These are phyloP conservation scores for Diaporthe vaccinii DNA, from an alignment of 2,329 filamentous ascomycete species.

Conservation along the genomic window DNA sequence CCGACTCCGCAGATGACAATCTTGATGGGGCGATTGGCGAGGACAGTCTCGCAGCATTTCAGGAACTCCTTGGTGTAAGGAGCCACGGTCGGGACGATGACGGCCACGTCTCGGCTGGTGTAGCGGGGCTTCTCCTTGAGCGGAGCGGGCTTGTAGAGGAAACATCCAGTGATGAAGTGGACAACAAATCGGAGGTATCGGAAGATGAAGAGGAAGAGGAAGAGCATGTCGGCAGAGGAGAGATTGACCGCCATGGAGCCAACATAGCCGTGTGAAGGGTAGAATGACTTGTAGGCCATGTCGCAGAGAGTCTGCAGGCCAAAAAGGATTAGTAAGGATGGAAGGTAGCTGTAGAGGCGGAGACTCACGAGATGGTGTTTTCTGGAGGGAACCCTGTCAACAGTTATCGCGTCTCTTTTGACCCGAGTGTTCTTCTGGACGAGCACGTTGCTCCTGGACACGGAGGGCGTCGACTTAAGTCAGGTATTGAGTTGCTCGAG, in stretches of 20 bases:
- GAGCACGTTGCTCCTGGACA: background rate
- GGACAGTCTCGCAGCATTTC: conserved; percentile 56
- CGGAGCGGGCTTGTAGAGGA: conserved; percentile 54
- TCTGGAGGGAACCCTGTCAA: rapidly evolving
- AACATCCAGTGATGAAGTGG: conserved; percentile 55
- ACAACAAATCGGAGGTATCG: conserved; percentile 62
- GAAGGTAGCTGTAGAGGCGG: too few species aligned
- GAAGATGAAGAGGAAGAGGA: conserved; percentile 56
- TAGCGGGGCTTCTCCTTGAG: conserved; percentile 49
- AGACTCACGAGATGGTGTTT: background rate
- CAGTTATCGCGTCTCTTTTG: background rate
- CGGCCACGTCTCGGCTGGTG: conserved; percentile 57
- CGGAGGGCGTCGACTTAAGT: background rate
- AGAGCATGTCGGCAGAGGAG: conserved; percentile 40
- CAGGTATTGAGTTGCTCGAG: too few species aligned
- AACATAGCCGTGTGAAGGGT: background rate
- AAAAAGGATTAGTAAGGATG: background rate
- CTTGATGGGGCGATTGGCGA: conserved; percentile 53
- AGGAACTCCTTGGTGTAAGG: conserved; percentile 56
- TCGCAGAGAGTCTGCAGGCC: too few species aligned
- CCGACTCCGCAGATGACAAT: conserved; percentile 63
- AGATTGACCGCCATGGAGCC: background rate
- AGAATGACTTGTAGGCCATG: background rate
- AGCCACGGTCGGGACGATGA: conserved; percentile 66
- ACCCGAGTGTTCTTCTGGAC: background rate